Evolutionary conservation across 1,284 basidiomycete species (phyloP).

Genomic region (Spongiforma sp.): DNA sequence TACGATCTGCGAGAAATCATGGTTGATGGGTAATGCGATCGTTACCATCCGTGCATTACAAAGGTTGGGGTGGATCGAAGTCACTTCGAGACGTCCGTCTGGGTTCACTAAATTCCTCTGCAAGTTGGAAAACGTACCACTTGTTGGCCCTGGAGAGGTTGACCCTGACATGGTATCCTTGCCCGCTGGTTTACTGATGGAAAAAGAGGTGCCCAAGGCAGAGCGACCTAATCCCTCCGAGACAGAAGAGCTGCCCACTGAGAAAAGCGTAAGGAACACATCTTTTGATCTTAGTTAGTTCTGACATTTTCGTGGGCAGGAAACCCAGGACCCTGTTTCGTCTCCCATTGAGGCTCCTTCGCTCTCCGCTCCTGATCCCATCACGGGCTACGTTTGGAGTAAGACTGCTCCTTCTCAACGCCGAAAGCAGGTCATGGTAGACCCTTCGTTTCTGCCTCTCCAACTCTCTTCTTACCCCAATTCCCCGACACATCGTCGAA

Average conservation of each 20-base stretch:
- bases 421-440: slow-evolving; percentile 83
- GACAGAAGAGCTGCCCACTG: slow-evolving; percentile 3
- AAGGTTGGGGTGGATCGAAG: slow-evolving; percentile 89
- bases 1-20: slow-evolving; percentile 70
- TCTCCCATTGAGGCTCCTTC: slow-evolving; percentile 10
- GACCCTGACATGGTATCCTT: slow-evolving; percentile 77
- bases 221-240: slow-evolving; percentile 30
- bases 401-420: slow-evolving; percentile 85
- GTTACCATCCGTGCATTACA: slow-evolving; percentile 82
- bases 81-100: slow-evolving; percentile 87
- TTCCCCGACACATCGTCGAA: slow-evolving; percentile 47
- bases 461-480: slow-evolving; percentile 86
- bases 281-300: background rate
- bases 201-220: slow-evolving; percentile 52
- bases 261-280: slow-evolving; percentile 17
- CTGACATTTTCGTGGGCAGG: slow-evolving; percentile 27
- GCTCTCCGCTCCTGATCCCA: slow-evolving; percentile 60
- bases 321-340: slow-evolving; percentile 21
- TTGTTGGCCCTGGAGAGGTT: slow-evolving; percentile 83
- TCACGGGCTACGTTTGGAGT: slow-evolving; percentile 86
- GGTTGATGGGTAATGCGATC: slow-evolving; percentile 89
- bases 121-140: slow-evolving; percentile 88
- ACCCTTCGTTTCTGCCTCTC: slow-evolving; percentile 88
- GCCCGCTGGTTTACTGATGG: slow-evolving; percentile 76
- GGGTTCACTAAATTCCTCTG: slow-evolving; percentile 91